phyloP scores from a whole-genome alignment of 1,139 yeast species.

The Diutina scorzettiae region DNA sequence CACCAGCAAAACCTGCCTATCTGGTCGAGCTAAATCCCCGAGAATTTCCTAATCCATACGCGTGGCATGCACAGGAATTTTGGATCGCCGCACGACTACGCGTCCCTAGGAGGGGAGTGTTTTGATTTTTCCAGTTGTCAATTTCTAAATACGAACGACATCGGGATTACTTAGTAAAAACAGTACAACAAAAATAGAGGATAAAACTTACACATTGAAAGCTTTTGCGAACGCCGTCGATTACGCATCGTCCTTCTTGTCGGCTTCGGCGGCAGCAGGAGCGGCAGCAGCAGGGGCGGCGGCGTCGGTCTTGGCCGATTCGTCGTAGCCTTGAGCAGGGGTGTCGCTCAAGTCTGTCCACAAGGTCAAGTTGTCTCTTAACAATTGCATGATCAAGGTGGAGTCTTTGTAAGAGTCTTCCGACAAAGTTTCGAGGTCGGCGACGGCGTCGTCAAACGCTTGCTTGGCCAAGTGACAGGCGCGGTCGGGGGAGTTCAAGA shows the following conservation, averaged over 20 bases:
- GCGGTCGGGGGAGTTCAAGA: constrained; percentile 94
- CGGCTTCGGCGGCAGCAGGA: not conserved
- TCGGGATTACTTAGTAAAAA: constrained; percentile 3
- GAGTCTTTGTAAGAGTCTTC: constrained; percentile 98
- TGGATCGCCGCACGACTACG: too few relatives aligned
- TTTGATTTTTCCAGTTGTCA: not conserved
- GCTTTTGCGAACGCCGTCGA: too few relatives aligned
- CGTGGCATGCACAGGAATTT: too few relatives aligned
- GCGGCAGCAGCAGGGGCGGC: constrained; percentile 1
- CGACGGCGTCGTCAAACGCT: constrained; percentile 98
- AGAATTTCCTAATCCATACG: too few relatives aligned
- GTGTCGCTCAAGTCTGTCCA: constrained; percentile 98
- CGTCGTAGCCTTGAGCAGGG: constrained; percentile 32
- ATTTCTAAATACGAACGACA: not conserved
- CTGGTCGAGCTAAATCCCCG: too few relatives aligned
- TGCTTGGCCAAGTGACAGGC: constrained; percentile 98
- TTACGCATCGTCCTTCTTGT: constrained; percentile 6
- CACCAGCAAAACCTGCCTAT: too few relatives aligned
- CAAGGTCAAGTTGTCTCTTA: constrained; percentile 95
- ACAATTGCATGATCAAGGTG: constrained; percentile 94
- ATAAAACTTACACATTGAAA: too few relatives aligned
- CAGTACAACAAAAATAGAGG: constrained; percentile 3
- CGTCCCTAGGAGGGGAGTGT: too few relatives aligned
- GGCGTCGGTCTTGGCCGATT: not conserved
- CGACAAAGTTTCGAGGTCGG: constrained; percentile 92